Evolutionary conservation across 2,329 filamentous ascomycete species (phyloP).

Genomic region (Diaporthe sp.): DNA sequence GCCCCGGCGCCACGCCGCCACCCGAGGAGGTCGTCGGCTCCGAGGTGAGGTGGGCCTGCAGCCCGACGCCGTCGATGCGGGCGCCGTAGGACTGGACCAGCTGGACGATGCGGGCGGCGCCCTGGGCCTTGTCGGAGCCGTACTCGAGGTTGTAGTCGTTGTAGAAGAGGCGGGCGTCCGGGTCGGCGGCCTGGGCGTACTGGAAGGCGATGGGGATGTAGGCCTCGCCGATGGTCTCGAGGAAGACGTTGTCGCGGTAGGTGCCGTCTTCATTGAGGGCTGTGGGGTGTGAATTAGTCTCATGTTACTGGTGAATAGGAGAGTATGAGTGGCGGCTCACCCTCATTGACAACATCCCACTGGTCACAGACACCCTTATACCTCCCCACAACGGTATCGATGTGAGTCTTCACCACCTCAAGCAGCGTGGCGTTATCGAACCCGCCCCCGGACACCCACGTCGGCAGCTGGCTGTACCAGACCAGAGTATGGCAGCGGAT

Average conservation of each 20-base stretch:
- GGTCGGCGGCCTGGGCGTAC: slow-evolving; percentile 60
- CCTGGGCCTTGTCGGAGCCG: slow-evolving; percentile 50
- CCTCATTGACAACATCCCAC: slow-evolving; percentile 70
- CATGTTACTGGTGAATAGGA: neutral
- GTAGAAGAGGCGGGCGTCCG: slow-evolving; percentile 65
- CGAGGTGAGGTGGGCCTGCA: slow-evolving; percentile 65
- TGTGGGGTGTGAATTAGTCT: neutral
- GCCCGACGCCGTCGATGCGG: slow-evolving; percentile 66
- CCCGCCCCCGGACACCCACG: slow-evolving; percentile 61
- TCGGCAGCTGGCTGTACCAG: slow-evolving; percentile 63
- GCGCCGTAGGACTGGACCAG: slow-evolving; percentile 51
- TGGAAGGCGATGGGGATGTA: slow-evolving; percentile 67
- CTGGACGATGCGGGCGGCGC: slow-evolving; percentile 51
- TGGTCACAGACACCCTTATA: slow-evolving; percentile 63
- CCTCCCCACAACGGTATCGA: slow-evolving; percentile 60
- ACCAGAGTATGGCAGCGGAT: slow-evolving; percentile 69
- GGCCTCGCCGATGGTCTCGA: slow-evolving; percentile 61
- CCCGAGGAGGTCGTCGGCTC: slow-evolving; percentile 54
- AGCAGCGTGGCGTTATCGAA: slow-evolving; percentile 68
- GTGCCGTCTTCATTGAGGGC: slow-evolving; percentile 65
- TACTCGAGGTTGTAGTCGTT: slow-evolving; percentile 68
- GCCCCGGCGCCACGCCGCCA: slow-evolving; percentile 44
- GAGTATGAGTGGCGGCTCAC: neutral
- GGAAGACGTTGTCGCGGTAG: slow-evolving; percentile 61
- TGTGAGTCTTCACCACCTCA: slow-evolving; percentile 65